Conservation (phyloP, 306 rosid species). For the Ceratonia siliqua region DNA sequence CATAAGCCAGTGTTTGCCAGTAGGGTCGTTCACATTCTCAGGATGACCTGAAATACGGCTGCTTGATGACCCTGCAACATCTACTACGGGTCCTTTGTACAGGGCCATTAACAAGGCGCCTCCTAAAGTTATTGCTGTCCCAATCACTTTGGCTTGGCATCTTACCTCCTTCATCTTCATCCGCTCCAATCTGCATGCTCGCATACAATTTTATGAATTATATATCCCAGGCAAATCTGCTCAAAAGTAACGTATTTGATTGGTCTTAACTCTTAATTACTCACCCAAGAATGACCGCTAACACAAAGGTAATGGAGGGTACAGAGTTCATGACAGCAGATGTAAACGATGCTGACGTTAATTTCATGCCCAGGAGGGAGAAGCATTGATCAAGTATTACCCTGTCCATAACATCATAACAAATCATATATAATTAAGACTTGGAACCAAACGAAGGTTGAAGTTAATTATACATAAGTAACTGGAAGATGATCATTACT, state of each 20-base stretch:
- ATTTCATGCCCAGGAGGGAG: slow-evolving; percentile 35
- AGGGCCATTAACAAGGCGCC: slow-evolving; percentile 82
- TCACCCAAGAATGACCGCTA: slow-evolving; percentile 40
- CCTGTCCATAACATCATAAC: slow-evolving; percentile 28
- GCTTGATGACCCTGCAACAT: slow-evolving; percentile 17
- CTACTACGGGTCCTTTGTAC: slow-evolving; percentile 69
- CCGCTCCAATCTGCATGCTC: slow-evolving; percentile 57
- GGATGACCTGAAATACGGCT: slow-evolving; percentile 12
- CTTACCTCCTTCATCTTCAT: slow-evolving; percentile 50
- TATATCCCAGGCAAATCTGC: no score
- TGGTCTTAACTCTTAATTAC: no score
- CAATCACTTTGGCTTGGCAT: slow-evolving; percentile 68
- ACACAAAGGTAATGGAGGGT: slow-evolving; percentile 43
- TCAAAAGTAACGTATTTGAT: no score
- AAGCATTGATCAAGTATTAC: slow-evolving; percentile 46
- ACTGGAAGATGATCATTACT: slow-evolving; percentile 48
- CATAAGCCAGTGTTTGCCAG: slow-evolving; percentile 44
- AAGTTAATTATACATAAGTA: no score
- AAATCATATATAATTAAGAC: no score
- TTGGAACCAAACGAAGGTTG: no score
- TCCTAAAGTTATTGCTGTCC: slow-evolving; percentile 59
- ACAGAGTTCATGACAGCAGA: slow-evolving; percentile 47
- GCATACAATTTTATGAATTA: no score
- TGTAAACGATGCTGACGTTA: slow-evolving; percentile 48
- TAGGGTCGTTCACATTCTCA: slow-evolving; percentile 36